Base-by-base conservation (phyloP, 129 eudicot genomes). In the Artemisia annua region DNA sequence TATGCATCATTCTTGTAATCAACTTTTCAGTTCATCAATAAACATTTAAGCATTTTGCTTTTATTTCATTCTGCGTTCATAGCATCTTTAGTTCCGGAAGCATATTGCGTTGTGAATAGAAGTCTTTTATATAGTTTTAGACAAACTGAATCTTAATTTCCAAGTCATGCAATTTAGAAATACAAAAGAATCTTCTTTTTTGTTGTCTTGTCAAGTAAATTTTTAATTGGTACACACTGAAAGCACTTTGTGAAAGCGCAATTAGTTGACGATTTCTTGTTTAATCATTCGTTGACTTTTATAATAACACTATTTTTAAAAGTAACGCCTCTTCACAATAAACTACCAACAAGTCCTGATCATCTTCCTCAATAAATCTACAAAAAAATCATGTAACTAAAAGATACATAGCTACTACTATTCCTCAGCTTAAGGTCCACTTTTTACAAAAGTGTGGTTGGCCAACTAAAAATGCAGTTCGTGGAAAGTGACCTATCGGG, bases 261-360 rank as follows among this genome's bases (percentile, higher is more conserved):
- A 71, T 72, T 78, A 71, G 72, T 63, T 71, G 73, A 65, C 73
- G 64, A n/a, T 53, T 46, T 64, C 19, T 15, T 20, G 62, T 43
- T 65, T 72, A 78, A 71, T 78, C 78, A 64, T 71, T 71, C 78
- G 82, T 72, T 78, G 82, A 78, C 82, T 71, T 71, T 30, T 72
- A 46, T 70, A 53, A 13, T 78, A 61, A 54, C 70, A 70, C 43
- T 35, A 15, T 51, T 51, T 53, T 11, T 58, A 48, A 76, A 72
- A 72, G 78, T 48, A 55, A 44, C 4, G 59, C 67, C 73, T 63
- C 72, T 71, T 64, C 77, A 66, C 66, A 61, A 35, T 46, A 71
- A 24, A 68, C 61, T 64, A 48, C 43, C 44, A 48, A n/a, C n/a
- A n/a, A 63, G 50, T 63, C 82, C 82, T 78, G 71, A 78, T 78